A percentile compares a stretch with the other conserved stretches of the same genome.
Conservation (phyloP, 768 basidiomycete genomes). For the Boletus subparvulus region DNA sequence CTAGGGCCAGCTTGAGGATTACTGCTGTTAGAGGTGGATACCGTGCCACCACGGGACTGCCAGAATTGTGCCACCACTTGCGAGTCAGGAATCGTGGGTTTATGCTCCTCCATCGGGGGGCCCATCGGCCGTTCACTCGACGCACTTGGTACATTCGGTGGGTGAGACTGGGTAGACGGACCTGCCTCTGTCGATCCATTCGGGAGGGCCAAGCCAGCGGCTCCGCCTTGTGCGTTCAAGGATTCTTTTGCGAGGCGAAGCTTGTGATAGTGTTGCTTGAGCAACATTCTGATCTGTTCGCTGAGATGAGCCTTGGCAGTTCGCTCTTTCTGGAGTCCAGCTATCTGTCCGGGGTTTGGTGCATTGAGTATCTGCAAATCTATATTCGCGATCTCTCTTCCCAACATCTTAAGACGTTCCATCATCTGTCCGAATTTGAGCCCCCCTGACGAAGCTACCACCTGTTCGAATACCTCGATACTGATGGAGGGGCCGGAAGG, state of each 20-base stretch:
- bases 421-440: constrained; percentile 23
- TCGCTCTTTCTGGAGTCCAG: constrained; percentile 14
- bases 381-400: constrained; percentile 12
- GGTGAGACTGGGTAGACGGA: constrained; percentile 12
- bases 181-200: constrained; percentile 10
- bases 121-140: constrained; percentile 7
- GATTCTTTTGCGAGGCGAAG: constrained; percentile 8
- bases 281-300: constrained; percentile 12
- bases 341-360: constrained; percentile 19
- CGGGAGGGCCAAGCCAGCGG: background rate
- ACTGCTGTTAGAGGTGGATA: background rate
- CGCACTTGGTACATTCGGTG: background rate
- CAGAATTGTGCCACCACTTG: constrained; percentile 30
- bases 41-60: constrained; percentile 26
- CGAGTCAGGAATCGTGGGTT: constrained; percentile 17
- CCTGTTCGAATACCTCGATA: constrained; percentile 17
- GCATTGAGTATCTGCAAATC: constrained; percentile 18
- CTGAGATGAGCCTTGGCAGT: background rate
- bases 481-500: constrained; percentile 10
- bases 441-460: constrained; percentile 1
- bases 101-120: constrained; percentile 21
- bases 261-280: constrained; percentile 21
- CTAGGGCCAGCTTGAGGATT: constrained; percentile 17
- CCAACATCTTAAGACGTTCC: constrained; percentile 21
- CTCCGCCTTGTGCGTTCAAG: constrained; percentile 5